Evolutionary conservation across 768 basidiomycete genomes (phyloP).

Genomic region (Boletus rubroflammeus): DNA sequence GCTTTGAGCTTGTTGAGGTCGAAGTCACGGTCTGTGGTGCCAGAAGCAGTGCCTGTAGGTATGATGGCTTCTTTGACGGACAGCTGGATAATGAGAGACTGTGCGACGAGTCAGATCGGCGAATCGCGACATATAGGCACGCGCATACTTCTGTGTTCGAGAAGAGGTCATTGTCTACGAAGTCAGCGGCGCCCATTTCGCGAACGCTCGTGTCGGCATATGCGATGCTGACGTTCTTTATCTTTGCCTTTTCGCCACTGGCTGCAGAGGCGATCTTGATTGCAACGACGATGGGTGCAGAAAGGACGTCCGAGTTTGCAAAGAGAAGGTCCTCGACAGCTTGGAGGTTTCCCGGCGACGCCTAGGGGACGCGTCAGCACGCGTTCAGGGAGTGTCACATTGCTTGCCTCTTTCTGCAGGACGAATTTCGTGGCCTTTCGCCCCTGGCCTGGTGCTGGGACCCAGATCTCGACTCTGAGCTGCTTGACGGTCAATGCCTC

Average conservation of each 20-base stretch:
- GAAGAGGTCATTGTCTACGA: slow-evolving; percentile 91
- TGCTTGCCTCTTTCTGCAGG: slow-evolving; percentile 72
- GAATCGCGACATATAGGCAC: background rate
- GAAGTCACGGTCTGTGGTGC: slow-evolving; percentile 76
- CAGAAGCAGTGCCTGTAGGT: slow-evolving; percentile 65
- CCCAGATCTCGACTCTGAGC: slow-evolving; percentile 90
- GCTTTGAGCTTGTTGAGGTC: slow-evolving; percentile 85
- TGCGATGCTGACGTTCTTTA: slow-evolving; percentile 77
- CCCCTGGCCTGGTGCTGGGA: slow-evolving; percentile 63
- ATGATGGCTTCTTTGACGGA: slow-evolving; percentile 96
- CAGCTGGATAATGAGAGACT: slow-evolving; percentile 94
- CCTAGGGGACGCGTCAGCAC: slow-evolving; percentile 41
- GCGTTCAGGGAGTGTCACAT: background rate
- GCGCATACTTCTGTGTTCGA: slow-evolving; percentile 83
- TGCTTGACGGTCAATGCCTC: slow-evolving; percentile 90
- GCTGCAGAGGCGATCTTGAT: slow-evolving; percentile 68
- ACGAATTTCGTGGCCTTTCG: slow-evolving; percentile 76
- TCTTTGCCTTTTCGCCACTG: slow-evolving; percentile 52
- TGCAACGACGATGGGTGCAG: slow-evolving; percentile 87
- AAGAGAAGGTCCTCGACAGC: slow-evolving; percentile 85
- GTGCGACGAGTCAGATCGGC: slow-evolving; percentile 2
- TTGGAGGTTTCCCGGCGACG: slow-evolving; percentile 69
- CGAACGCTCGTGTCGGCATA: slow-evolving; percentile 88
- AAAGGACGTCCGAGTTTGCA: slow-evolving; percentile 68
- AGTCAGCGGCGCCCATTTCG: slow-evolving; percentile 86